These are phyloP conservation scores for Teratosphaeria destructans DNA, from an alignment of 2,329 filamentous ascomycete genomes.

Conservation along the genomic window DNA sequence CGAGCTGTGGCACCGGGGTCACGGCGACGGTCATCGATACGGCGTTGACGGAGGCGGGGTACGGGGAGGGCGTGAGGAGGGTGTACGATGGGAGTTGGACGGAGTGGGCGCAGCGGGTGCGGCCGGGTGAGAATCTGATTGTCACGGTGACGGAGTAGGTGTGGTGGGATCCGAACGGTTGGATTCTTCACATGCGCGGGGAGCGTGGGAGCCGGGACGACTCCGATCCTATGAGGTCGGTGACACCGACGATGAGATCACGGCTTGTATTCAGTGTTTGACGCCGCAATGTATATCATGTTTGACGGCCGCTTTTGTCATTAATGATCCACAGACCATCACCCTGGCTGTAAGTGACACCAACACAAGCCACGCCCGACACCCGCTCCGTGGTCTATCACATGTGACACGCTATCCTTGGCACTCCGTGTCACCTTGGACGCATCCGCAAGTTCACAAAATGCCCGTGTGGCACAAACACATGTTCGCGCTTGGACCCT, in stretches of 20 bases:
- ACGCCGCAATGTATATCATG: not conserved
- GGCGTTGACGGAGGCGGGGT: constrained; percentile 69
- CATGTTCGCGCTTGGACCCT: not conserved
- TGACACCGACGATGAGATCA: too few species aligned
- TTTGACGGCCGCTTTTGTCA: not conserved
- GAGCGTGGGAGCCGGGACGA: not conserved
- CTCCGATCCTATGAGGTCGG: too few species aligned
- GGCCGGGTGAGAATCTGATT: constrained; percentile 25
- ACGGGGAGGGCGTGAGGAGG: constrained; percentile 53
- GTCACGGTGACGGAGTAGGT: constrained; percentile 13
- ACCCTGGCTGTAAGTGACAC: not conserved
- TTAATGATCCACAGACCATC: too few species aligned
- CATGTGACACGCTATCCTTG: not conserved
- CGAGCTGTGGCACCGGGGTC: constrained; percentile 85
- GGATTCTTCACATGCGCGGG: not conserved
- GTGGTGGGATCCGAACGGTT: not conserved
- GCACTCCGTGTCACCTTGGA: too few species aligned
- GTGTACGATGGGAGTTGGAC: constrained; percentile 98
- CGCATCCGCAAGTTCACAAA: too few species aligned
- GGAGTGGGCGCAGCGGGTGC: constrained; percentile 29
- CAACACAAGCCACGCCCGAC: not conserved
- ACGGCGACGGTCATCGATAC: constrained; percentile 87
- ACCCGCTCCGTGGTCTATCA: not conserved
- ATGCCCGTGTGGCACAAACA: not conserved
- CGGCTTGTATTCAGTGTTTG: not conserved